A percentile compares a stretch with the other conserved stretches of the same genome.
phyloP scores from a whole-genome alignment of 2,329 filamentous ascomycete species.

The Clarireedia paspali region DNA sequence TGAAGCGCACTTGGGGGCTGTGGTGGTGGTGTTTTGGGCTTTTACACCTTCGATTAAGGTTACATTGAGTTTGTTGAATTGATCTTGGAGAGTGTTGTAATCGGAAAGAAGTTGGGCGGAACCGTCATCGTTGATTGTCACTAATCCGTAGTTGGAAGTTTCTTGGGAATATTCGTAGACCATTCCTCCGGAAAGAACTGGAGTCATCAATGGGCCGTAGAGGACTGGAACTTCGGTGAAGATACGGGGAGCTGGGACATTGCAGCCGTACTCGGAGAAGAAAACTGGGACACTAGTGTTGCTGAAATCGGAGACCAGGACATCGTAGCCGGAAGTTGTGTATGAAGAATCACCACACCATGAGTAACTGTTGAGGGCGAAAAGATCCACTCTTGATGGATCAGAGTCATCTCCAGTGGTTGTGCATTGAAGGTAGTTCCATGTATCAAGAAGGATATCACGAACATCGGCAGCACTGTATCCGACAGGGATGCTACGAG shows the following conservation, averaged over 20 bases:
- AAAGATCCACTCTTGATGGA: conserved; percentile 62
- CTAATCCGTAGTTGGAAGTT: conserved; percentile 56
- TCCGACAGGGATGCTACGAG: conserved; percentile 65
- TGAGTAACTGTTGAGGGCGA: conserved; percentile 72
- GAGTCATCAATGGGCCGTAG: conserved; percentile 63
- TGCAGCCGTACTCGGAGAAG: conserved; percentile 79
- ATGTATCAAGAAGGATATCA: conserved; percentile 63
- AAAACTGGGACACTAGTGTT: conserved; percentile 65
- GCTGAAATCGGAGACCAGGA: conserved; percentile 57
- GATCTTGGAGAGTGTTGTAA: conserved; percentile 65
- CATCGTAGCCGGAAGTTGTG: conserved; percentile 53
- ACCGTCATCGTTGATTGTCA: conserved; percentile 50
- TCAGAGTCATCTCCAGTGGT: conserved; percentile 45
- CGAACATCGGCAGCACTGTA: conserved; percentile 79
- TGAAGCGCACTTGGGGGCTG: conserved; percentile 55
- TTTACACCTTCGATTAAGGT: conserved; percentile 56
- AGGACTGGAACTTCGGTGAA: conserved; percentile 71
- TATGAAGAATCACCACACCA: conserved; percentile 63
- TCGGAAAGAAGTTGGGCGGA: conserved; percentile 53
- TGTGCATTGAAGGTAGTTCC: conserved; percentile 65
- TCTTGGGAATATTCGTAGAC: conserved; percentile 79
- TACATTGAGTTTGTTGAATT: conserved; percentile 71
- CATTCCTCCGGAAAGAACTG: conserved; percentile 64
- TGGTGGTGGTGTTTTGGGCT: conserved; percentile 44
- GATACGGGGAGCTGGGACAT: conserved; percentile 58